Base-by-base conservation (phyloP, 192 early-diverging fungal species). In the Rhizophagus sp. region DNA sequence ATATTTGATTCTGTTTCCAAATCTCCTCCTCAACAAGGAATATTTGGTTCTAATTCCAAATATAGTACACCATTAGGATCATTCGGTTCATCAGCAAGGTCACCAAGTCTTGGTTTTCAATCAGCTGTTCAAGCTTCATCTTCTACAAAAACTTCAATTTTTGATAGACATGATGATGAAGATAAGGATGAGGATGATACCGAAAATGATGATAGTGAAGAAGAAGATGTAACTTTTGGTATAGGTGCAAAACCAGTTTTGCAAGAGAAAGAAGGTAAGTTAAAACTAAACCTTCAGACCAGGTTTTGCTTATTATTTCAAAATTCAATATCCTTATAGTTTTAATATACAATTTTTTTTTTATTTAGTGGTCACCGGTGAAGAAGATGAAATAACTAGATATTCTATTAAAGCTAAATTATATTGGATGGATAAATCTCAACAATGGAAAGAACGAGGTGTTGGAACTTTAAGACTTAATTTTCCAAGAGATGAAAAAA, bases 371-470 rank as follows among this genome's bases (percentile, higher is more conserved):
- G 76, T 41, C 10, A 87, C 86, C 2, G 86, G 86, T 4, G 86
- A 87, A 77, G 86, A 87, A 19, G 79, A 87, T 57, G 86, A 87
- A 57, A 49, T 76, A 15, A 85, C 82, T 25, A 62, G 83, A 2
- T 81, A 80, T 69, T 67, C 81, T 19, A 74, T 81, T 49, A 85
- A 82, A 44, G 84, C 82, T n/a, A 87, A 85, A 62, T 64, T 87
- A 67, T 74, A 81, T 69, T 81, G 76, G 0, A 62, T 87, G 72
- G 86, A 87, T 63, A 30, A 17, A 2, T 47, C 47, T 0, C 30
- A 70, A 3, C 73, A 80, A 49, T 85, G 82, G 82, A 87, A 85
- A 62, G 86, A 87, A 65, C 81, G 86, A 62, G 86, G 86, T 9
- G 76, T 79, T 15, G 86, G 86, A 41, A 83, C 75, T n/a, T 67